A percentile compares a stretch with the other conserved stretches of the same genome.
Evolutionary conservation across 495 filamentous ascomycete species (phyloP).

Genomic region (Podospora appendiculata): DNA sequence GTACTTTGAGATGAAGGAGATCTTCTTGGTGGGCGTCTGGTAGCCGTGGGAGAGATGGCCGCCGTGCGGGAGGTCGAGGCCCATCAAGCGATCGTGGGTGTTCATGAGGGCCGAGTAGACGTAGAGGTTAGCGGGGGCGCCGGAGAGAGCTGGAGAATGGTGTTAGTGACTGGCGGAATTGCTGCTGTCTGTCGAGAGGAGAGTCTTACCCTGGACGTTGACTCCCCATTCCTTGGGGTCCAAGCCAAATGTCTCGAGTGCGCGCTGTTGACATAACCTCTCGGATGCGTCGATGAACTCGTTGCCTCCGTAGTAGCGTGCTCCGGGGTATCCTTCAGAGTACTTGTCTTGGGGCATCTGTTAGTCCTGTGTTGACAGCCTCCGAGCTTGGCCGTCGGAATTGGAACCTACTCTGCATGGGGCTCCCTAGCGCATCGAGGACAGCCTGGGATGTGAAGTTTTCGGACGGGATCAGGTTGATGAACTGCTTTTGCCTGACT

Average conservation of each 20-base stretch:
- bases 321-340: constrained; percentile 96
- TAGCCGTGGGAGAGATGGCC: constrained; percentile 97
- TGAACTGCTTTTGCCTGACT: constrained; percentile 89
- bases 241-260: constrained; percentile 77
- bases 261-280: constrained; percentile 79
- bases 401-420: constrained; percentile 81
- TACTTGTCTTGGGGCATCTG: constrained; percentile 70
- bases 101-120: constrained; percentile 90
- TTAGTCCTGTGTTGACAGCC: constrained; percentile 1
- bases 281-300: constrained; percentile 91
- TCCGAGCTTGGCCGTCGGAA: too few relatives aligned
- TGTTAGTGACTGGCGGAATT: neutral
- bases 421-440: constrained; percentile 89
- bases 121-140: constrained; percentile 91
- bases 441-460: constrained; percentile 98
- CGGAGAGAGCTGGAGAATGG: constrained; percentile 64
- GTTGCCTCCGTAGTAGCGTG: constrained; percentile 95
- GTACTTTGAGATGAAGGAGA: constrained; percentile 96
- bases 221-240: constrained; percentile 90
- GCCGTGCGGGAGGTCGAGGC: constrained; percentile 91
- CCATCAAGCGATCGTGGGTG: constrained; percentile 93
- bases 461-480: constrained; percentile 97
- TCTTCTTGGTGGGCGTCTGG: constrained; percentile 96
- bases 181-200: neutral
- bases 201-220: constrained; percentile 80